Evolutionary conservation across 257 asterid genomes (phyloP).

Genomic region (Solanum pinnatisectum): DNA sequence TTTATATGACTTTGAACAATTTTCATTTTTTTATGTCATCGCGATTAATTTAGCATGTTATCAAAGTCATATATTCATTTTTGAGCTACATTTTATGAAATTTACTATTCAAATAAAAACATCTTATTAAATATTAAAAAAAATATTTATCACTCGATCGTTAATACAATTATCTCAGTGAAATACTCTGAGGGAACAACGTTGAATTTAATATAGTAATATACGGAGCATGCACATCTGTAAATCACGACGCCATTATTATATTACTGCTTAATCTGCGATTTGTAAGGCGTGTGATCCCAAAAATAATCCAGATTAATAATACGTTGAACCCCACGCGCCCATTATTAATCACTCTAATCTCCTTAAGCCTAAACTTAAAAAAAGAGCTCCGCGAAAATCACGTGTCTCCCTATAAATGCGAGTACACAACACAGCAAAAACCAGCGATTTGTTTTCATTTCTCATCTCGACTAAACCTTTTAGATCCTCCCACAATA

Average conservation of each 20-base stretch:
- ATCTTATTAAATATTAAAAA: neutral
- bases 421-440: neutral
- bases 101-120: neutral
- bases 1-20: neutral
- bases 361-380: neutral
- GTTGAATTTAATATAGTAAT: neutral
- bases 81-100: neutral
- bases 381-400: neutral
- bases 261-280: neutral
- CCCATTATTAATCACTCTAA: neutral
- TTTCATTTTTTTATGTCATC: neutral
- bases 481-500: constrained; percentile 7
- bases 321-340: neutral
- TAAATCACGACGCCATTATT: neutral
- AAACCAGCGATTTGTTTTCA: neutral
- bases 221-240: neutral
- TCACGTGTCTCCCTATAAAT: neutral
- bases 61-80: neutral
- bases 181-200: neutral
- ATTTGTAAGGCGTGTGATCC: constrained; percentile 19
- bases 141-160: neutral
- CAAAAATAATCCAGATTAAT: constrained; percentile 2
- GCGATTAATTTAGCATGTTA: neutral
- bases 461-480: neutral
- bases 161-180: neutral